Conservation (phyloP, 2,329 filamentous ascomycete species). For the Metarhizium robertsii region DNA sequence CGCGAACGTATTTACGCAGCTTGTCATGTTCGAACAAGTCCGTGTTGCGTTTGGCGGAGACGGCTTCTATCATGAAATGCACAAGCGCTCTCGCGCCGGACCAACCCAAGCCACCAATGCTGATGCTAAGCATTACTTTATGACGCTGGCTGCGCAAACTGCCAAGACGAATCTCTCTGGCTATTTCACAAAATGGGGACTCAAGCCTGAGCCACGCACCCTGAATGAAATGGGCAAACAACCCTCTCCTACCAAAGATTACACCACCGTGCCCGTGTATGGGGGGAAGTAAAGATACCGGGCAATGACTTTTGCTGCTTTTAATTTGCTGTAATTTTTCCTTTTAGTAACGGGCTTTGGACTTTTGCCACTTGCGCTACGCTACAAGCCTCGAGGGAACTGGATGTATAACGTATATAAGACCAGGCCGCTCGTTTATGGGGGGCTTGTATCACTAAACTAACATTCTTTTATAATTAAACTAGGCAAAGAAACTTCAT, state of each 20-base stretch:
- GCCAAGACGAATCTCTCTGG: background rate
- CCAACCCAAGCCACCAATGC: background rate
- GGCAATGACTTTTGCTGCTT: no score
- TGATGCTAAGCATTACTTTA: background rate
- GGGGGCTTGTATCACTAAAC: no score
- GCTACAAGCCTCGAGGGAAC: no score
- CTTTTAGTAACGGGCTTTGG: no score
- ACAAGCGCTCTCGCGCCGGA: background rate
- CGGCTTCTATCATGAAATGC: constrained; percentile 2
- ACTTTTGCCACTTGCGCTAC: no score
- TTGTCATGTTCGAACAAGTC: constrained; percentile 6
- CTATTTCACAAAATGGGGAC: constrained; percentile 5
- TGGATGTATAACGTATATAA: no score
- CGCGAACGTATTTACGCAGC: background rate
- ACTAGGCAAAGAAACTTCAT: no score
- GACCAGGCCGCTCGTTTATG: no score
- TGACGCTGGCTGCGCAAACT: background rate
- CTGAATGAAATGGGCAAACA: background rate
- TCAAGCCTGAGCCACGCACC: background rate
- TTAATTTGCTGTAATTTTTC: no score
- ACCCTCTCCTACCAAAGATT: background rate
- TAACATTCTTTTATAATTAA: no score
- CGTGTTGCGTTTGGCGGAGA: constrained; percentile 2
- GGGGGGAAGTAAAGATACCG: no score
- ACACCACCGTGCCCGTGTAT: constrained; percentile 19